Conservation (phyloP, 371 early-diverging fungal genomes). For the Batkoa obscura region DNA sequence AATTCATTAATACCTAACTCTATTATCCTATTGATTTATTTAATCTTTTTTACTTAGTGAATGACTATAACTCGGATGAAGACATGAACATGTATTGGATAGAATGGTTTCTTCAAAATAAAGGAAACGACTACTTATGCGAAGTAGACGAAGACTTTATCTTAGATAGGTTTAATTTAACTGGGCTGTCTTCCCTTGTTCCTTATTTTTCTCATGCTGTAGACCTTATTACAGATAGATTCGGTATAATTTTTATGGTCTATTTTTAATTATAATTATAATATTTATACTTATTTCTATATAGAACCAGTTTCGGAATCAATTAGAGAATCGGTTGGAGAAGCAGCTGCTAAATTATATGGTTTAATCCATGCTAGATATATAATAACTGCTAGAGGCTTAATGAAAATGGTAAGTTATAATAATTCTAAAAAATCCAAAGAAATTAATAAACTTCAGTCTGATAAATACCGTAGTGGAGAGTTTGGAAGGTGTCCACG, state of each 20-base stretch:
- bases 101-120: too few species aligned
- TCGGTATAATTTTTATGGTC: constrained; percentile 18
- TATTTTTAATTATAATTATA: background rate
- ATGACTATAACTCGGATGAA: too few species aligned
- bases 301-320: constrained; percentile 9
- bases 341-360: constrained; percentile 69
- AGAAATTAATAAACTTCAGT: constrained; percentile 17
- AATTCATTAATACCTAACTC: too few species aligned
- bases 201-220: constrained; percentile 60
- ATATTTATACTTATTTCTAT: background rate
- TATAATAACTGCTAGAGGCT: constrained; percentile 70
- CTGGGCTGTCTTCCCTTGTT: constrained; percentile 68
- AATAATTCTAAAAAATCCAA: background rate
- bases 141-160: constrained; percentile 92
- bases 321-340: constrained; percentile 50
- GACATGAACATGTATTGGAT: too few species aligned
- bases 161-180: constrained; percentile 88
- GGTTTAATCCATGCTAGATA: constrained; percentile 87
- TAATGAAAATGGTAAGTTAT: constrained; percentile 55
- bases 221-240: constrained; percentile 78
- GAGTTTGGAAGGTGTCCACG: constrained; percentile 95
- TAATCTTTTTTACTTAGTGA: too few species aligned
- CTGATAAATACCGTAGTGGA: constrained; percentile 68
- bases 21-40: too few species aligned
- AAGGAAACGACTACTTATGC: constrained; percentile 86